Conservation (phyloP, 768 basidiomycete genomes). For the Suillus lakei region DNA sequence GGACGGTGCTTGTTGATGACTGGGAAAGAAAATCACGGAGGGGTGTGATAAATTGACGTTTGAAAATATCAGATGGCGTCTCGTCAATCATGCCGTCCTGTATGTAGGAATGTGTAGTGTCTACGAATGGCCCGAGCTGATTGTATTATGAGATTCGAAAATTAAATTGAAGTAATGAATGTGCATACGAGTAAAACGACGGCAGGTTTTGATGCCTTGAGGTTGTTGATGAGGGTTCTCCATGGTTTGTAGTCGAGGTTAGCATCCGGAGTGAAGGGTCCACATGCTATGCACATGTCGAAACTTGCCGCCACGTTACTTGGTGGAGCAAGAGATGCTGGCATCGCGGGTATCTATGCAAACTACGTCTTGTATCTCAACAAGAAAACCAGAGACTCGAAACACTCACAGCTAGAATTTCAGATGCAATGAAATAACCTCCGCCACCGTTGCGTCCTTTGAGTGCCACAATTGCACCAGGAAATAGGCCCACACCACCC, state of each 20-base stretch:
- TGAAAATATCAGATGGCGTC: constrained; percentile 71
- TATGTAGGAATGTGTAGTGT: constrained; percentile 73
- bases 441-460: constrained; percentile 93
- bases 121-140: constrained; percentile 93
- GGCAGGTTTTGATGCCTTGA: constrained; percentile 69
- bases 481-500: constrained; percentile 77
- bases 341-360: constrained; percentile 67
- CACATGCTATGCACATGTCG: constrained; percentile 75
- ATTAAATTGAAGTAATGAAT: constrained; percentile 5
- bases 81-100: constrained; percentile 74
- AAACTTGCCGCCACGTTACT: constrained; percentile 49
- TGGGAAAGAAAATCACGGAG: constrained; percentile 60
- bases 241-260: constrained; percentile 81
- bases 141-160: constrained; percentile 4
- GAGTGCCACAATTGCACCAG: constrained; percentile 85
- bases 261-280: constrained; percentile 83
- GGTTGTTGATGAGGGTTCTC: constrained; percentile 60
- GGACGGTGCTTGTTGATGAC: constrained; percentile 70
- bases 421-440: constrained; percentile 81
- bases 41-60: constrained; percentile 58
- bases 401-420: constrained; percentile 69
- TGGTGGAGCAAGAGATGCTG: constrained; percentile 45
- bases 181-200: constrained; percentile 74
- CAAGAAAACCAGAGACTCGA: neutral
- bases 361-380: neutral